These are phyloP conservation scores for Trichoderma oligosporum DNA, from an alignment of 2,329 filamentous ascomycete genomes.

Conservation along the genomic window DNA sequence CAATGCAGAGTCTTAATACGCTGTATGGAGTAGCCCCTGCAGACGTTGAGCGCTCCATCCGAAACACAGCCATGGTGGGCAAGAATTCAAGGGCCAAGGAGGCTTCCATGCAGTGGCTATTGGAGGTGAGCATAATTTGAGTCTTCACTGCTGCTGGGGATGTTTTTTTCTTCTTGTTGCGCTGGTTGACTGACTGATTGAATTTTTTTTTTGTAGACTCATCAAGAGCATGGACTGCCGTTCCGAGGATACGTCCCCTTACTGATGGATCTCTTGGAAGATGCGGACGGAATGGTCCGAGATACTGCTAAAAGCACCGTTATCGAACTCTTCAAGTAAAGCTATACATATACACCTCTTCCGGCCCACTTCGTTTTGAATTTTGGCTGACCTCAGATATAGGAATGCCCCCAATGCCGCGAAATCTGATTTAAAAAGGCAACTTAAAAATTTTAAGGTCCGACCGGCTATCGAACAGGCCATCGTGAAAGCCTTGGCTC, in stretches of 20 bases:
- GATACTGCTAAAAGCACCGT: conserved; percentile 79
- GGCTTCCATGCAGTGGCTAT: conserved; percentile 77
- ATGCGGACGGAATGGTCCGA: conserved; percentile 82
- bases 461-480: conserved; percentile 79
- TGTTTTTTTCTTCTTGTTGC: background rate
- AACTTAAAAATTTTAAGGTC: conserved; percentile 79
- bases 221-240: conserved; percentile 70
- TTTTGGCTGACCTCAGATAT: conserved; percentile 16
- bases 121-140: conserved; percentile 60
- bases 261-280: conserved; percentile 82
- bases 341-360: background rate
- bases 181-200: conserved; percentile 25
- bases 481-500: conserved; percentile 70
- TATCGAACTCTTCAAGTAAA: conserved; percentile 78
- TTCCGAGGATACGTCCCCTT: conserved; percentile 80
- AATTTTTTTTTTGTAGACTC: conserved; percentile 67
- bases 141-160: too few species aligned
- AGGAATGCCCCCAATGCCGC: conserved; percentile 76
- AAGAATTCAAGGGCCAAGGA: conserved; percentile 85
- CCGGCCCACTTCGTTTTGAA: background rate
- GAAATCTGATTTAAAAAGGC: conserved; percentile 83
- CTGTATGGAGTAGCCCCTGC: conserved; percentile 65
- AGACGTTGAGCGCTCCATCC: conserved; percentile 77
- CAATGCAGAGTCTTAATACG: conserved; percentile 71
- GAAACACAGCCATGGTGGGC: conserved; percentile 72